Conservation (phyloP, 495 filamentous ascomycete species). For the Margaritispora aquatica region DNA sequence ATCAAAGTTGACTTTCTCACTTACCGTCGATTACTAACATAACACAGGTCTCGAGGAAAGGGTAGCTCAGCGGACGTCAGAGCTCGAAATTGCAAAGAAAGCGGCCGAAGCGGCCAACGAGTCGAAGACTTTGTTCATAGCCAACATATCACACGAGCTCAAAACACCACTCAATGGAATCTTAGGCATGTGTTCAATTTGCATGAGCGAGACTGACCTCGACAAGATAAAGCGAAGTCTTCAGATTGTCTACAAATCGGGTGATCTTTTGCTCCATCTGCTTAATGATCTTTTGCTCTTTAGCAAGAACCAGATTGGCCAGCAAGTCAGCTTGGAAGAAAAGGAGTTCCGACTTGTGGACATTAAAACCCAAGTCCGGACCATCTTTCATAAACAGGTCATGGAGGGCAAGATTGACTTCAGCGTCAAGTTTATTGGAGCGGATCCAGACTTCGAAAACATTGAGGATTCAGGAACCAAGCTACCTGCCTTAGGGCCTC, state of each 20-base stretch:
- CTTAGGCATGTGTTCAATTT: slow-evolving; percentile 78
- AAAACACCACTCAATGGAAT: slow-evolving; percentile 93
- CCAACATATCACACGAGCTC: slow-evolving; percentile 91
- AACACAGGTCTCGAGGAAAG: slow-evolving; percentile 63
- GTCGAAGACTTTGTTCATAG: slow-evolving; percentile 92
- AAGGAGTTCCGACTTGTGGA: slow-evolving; percentile 79
- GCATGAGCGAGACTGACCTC: slow-evolving; percentile 82
- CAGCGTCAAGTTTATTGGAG: slow-evolving; percentile 57
- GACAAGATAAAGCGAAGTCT: slow-evolving; percentile 71
- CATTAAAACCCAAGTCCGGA: slow-evolving; percentile 67
- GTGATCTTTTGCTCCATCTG: slow-evolving; percentile 78
- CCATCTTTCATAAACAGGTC: slow-evolving; percentile 86
- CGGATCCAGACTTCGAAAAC: slow-evolving; percentile 6
- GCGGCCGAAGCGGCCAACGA: slow-evolving; percentile 89
- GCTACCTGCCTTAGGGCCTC: slow-evolving; percentile 44
- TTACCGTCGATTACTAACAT: no score
- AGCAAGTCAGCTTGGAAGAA: slow-evolving; percentile 70
- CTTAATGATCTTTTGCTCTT: slow-evolving; percentile 90
- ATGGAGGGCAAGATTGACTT: slow-evolving; percentile 70
- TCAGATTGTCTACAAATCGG: slow-evolving; percentile 83
- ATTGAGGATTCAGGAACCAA: slow-evolving; percentile 22
- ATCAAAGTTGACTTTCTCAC: no score
- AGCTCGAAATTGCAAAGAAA: slow-evolving; percentile 83
- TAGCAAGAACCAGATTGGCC: slow-evolving; percentile 88
- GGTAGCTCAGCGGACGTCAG: slow-evolving; percentile 72